A percentile compares a stretch with the other conserved stretches of the same genome.
These are phyloP conservation scores for Stentor coeruleus DNA, from an alignment of 73 alveolate species.

Conservation along the genomic window DNA sequence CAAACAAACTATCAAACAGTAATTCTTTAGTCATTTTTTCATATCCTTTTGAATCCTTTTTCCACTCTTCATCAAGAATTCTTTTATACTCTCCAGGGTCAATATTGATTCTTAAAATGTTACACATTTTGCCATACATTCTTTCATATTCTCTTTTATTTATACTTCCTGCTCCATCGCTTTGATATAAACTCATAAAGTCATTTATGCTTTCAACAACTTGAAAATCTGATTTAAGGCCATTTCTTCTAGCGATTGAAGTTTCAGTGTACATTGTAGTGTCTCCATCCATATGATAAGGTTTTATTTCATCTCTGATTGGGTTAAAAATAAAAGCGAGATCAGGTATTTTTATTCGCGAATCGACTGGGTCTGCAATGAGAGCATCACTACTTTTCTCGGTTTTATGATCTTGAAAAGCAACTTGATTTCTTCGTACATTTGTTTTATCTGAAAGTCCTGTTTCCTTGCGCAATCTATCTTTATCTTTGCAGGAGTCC, in stretches of 20 bases:
- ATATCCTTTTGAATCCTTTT: slow-evolving; percentile 49
- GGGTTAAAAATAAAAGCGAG: no score
- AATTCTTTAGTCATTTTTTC: slow-evolving; percentile 55
- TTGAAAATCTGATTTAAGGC: slow-evolving; percentile 27
- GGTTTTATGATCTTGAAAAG: no score
- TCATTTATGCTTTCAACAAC: slow-evolving; percentile 48
- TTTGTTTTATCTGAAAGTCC: no score
- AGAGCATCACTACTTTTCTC: no score
- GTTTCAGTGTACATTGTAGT: slow-evolving; percentile 42
- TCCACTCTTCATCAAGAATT: slow-evolving; percentile 53
- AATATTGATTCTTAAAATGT: slow-evolving; percentile 53
- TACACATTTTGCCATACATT: slow-evolving; percentile 51
- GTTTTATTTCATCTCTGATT: no score
- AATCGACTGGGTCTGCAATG: no score
- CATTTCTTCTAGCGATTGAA: slow-evolving; percentile 37
- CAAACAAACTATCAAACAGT: slow-evolving; percentile 65
- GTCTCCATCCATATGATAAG: no score
- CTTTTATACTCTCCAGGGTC: slow-evolving; percentile 60
- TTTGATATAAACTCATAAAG: slow-evolving; percentile 39
- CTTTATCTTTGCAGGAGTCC: no score
- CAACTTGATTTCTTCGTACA: no score
- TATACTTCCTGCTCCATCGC: slow-evolving; percentile 31
- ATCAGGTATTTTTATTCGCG: no score
- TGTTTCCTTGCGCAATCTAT: no score
- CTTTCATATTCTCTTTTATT: slow-evolving; percentile 46